Conservation (phyloP, 768 basidiomycete genomes). For the Lactifluus volemus region DNA sequence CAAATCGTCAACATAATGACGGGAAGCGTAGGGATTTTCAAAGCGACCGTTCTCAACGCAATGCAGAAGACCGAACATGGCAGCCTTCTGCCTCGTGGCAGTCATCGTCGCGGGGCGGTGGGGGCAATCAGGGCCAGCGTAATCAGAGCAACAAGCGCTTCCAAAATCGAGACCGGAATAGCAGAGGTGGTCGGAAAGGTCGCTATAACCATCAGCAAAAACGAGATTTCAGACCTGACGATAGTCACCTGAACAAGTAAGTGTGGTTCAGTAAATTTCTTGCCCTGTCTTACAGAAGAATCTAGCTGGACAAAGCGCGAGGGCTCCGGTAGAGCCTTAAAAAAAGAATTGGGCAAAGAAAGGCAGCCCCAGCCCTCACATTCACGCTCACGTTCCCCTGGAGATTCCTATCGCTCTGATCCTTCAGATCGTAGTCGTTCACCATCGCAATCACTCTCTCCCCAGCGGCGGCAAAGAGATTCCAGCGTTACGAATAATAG, state of each 20-base stretch:
- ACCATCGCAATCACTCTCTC: constrained; percentile 51
- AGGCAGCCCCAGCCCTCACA: constrained; percentile 39
- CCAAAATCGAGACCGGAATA: constrained; percentile 19
- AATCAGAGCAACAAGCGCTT: constrained; percentile 30
- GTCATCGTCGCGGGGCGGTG: constrained; percentile 27
- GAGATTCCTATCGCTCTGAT: constrained; percentile 56
- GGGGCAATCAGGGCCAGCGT: constrained; percentile 29
- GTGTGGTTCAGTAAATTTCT: constrained; percentile 21
- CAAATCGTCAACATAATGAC: constrained; percentile 14
- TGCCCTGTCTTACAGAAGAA: constrained; percentile 2
- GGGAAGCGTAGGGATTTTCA: constrained; percentile 16
- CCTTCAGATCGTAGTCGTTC: constrained; percentile 60
- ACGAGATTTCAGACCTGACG: constrained; percentile 44
- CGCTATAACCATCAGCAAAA: constrained; percentile 29
- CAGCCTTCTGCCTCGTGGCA: constrained; percentile 68
- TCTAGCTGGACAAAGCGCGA: constrained; percentile 64
- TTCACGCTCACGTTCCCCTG: constrained; percentile 48
- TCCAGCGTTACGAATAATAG: constrained; percentile 36
- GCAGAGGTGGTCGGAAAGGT: constrained; percentile 20
- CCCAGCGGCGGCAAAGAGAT: constrained; percentile 48
- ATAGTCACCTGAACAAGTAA: constrained; percentile 70
- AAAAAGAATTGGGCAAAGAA: constrained; percentile 31
- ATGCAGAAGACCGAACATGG: constrained; percentile 52
- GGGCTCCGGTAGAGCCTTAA: constrained; percentile 33
- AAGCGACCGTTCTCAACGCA: constrained; percentile 23